Base-by-base conservation (phyloP, 177 flowering plant genomes). In the Tripterygium wilfordii region DNA sequence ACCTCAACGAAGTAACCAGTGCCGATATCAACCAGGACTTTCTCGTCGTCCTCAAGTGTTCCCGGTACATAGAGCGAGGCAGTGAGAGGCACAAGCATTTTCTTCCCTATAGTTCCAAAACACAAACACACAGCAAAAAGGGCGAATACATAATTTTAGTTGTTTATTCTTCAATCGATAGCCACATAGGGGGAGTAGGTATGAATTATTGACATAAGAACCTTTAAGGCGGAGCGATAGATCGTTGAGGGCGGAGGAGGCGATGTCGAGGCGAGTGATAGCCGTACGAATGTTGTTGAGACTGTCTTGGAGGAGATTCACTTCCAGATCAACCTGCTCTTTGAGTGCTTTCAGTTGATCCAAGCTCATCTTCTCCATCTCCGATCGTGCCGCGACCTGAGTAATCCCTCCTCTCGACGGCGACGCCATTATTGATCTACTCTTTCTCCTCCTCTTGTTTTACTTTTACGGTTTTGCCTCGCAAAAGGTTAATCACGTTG, bases 41-140 rank as follows among this genome's bases (percentile, higher is more conserved):
- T 73, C 31, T 88, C 81, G 8, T 95, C 69, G 41, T 85, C 95
- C 35, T 92, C 90, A 5, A 92, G 87, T 1, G 64, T 67, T 8
- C 98, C 98, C 3, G 89, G 83, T 6, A 91, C 98, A 31, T 91
- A 91, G 22, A 91, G 90, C 21, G 98, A 91, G 2, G 92, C 98
- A 7, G 98, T 92, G 10, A 92, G 77, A 23, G 98, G 98, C 4
- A 88, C 95, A 52, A 92, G 45, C 88, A 88, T 75, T 45, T 77
- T 71, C 78, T 83, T 80, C 29, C 96, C 95, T 85, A 48, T 33
- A 36, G 23, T 21, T 10, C 19, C 16, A 5, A 16, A 43, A 15
- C 14, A 17, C 4, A 46, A 40, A 13, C 4, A 10, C 19, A 42
- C 20, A 20, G 16, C 15, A 30, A 20, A 19, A n/a, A n/a, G n/a